Evolutionary conservation across 2,329 filamentous ascomycete genomes (phyloP), one percentile per base, ranked within the genome.

Genomic region (Microcera coccophila): DNA sequence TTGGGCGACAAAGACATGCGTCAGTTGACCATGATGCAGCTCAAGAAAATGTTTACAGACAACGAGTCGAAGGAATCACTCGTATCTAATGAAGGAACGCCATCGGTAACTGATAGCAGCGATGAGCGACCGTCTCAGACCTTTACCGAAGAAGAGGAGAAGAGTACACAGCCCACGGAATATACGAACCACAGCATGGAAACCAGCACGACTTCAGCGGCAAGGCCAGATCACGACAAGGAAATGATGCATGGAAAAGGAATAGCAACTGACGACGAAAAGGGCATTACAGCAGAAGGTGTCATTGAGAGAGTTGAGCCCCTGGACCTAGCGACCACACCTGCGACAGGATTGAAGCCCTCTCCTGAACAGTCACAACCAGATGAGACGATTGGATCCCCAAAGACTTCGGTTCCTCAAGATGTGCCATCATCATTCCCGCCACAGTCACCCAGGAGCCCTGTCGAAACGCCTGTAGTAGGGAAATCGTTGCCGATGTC

Each of bases 1-100:
- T 85, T 98, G 57, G 91, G 91, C 0, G 94, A 98, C 64, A 97
- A 95, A 60, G 93, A 98, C 68, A 95, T 98, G 59, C 81, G 90
- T 49, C 83, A 93, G 57, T 72, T 98, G 47, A 95, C 93, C 11
- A 89, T 91, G 45, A 76, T 96, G 48, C 94, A 98, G 62, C 73
- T 98, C 44, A 91, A 87, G 62, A 95, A 94, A 63, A 87, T 98
- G 63, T 98, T 98, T 61, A 81, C 91, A 7, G 90, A 97, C 62
- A 85, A 90, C 55, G 88, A 90, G 50, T 90, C 88, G 3, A 84
- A 86, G 45, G 84, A 88, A 44, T 86, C 87, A 1, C 69, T 90
- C 14, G 74, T 76, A 4, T 81, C 84, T 5, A 79, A 79, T 11
- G 89, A 94, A 38, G 81, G 86, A 32, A 72, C 74, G 3, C 69